phyloP scores from a whole-genome alignment of 495 filamentous ascomycete species.

The Lophiotrema nucula region DNA sequence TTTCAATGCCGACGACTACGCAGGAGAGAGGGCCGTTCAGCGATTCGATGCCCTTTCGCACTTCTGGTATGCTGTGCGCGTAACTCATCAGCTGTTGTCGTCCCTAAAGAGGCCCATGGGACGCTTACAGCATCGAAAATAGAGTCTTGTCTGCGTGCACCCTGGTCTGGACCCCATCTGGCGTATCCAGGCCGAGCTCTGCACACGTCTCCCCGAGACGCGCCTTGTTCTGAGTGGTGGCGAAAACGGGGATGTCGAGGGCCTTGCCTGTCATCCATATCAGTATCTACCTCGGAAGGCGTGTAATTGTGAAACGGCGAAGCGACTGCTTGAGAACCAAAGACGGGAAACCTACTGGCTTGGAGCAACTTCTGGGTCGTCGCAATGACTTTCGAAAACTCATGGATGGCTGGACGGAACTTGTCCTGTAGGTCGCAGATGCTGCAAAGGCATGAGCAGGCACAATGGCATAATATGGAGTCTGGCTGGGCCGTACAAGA shows the following conservation, averaged over 20 bases:
- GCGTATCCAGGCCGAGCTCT: slow-evolving; percentile 57
- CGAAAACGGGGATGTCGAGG: slow-evolving; percentile 74
- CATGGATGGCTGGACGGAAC: slow-evolving; percentile 76
- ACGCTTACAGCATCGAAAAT: slow-evolving; percentile 75
- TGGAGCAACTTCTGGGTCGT: slow-evolving; percentile 54
- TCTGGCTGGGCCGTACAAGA: slow-evolving; percentile 34
- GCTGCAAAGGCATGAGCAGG: slow-evolving; percentile 47
- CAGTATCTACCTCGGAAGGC: slow-evolving; percentile 4
- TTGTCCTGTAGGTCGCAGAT: slow-evolving; percentile 96
- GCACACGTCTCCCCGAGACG: slow-evolving; percentile 75
- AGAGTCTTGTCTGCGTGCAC: slow-evolving; percentile 77
- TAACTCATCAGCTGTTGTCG: not conserved
- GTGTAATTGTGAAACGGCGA: not conserved
- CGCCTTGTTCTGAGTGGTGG: slow-evolving; percentile 77
- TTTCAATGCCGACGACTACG: slow-evolving; percentile 82
- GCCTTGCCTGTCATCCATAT: slow-evolving; percentile 43
- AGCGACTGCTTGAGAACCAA: too few species aligned
- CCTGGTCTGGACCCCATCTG: slow-evolving; percentile 43
- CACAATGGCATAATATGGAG: not conserved
- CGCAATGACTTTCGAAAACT: slow-evolving; percentile 71
- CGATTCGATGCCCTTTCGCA: slow-evolving; percentile 32
- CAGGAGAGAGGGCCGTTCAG: slow-evolving; percentile 42
- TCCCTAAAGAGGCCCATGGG: not conserved
- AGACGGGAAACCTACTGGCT: slow-evolving; percentile 50
- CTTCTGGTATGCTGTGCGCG: slow-evolving; percentile 39